Conservation (phyloP, 495 filamentous ascomycete species). For the Penicillium ucsense region DNA sequence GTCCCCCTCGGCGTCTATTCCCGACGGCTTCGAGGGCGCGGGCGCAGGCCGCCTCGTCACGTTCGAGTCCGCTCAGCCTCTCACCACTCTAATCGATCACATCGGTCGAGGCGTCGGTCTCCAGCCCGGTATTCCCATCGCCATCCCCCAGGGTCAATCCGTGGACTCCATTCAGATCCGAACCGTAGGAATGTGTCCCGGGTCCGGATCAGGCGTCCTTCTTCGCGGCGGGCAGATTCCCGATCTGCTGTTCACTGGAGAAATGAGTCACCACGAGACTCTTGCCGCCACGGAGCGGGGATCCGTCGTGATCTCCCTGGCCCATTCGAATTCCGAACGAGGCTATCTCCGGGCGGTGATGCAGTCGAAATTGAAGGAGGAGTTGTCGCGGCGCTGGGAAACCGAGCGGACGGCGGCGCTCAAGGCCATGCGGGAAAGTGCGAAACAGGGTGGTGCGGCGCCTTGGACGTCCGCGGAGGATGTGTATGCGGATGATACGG, state of each 20-base stretch:
- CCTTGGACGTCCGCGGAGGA: conserved; percentile 30
- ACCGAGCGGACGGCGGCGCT: conserved; percentile 27
- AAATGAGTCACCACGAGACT: conserved; percentile 87
- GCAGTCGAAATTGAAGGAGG: conserved; percentile 48
- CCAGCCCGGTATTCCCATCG: conserved; percentile 56
- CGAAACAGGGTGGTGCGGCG: conserved; percentile 10
- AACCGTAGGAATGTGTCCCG: conserved; percentile 67
- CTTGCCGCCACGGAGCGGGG: conserved; percentile 80
- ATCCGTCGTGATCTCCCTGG: conserved; percentile 71
- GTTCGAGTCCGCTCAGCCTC: conserved; percentile 46
- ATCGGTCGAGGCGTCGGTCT: conserved; percentile 50
- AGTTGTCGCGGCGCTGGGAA: conserved; percentile 46
- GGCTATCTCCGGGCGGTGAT: conserved; percentile 67
- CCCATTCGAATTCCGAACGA: conserved; percentile 87
- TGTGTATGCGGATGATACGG: conserved; percentile 36
- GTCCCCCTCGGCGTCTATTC: conserved; percentile 28
- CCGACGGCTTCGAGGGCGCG: conserved; percentile 50
- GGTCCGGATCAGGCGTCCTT: conserved; percentile 68
- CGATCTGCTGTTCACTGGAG: conserved; percentile 82
- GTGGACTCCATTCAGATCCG: conserved; percentile 46
- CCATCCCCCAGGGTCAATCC: conserved; percentile 50
- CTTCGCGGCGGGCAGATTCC: conserved; percentile 46
- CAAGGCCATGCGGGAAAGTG: conserved; percentile 20
- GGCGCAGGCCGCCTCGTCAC: conserved; percentile 71
- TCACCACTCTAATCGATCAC: conserved; percentile 52